Base-by-base conservation (phyloP, 306 rosid species). In the Castanea crenata region DNA sequence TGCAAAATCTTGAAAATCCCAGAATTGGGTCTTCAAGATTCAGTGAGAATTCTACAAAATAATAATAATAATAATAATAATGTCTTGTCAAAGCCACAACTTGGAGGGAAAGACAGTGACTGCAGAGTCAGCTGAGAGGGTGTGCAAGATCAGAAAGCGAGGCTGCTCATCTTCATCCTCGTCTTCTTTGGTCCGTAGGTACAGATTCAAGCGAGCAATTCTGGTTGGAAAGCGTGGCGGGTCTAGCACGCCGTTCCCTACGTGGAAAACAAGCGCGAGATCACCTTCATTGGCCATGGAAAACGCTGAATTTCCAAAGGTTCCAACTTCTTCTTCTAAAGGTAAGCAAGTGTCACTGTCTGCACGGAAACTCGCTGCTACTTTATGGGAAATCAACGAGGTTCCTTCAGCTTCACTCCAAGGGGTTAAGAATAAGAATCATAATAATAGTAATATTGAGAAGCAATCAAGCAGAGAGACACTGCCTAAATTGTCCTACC, bases 341-440 rank as follows among this genome's bases (percentile, higher is more conserved):
- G 82, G 86, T 25, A 92, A 82, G 74, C 88, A 86, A 5, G 67
- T 78, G 20, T 88, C 92, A 35, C 82, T 85, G 1, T 94, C 98
- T 0, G 97, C 96, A 0, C 80, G 97, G 49, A 94, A 92, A 81
- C 89, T 92, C 0, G 97, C 96, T 35, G 96, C 97, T 55, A 86
- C 96, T 6, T 76, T 91, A 19, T 93, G 98, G 98, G 98, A 88
- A 76, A 87, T 90, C 73, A 86, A 91, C 80, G 91, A 86, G 76
- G 73, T 77, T 25, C 79, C 86, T 68, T 77, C 86, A 4, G 78
- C 86, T 68, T 77, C 86, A 6, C 84, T 84, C 68, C 85, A 76
- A 75, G 77, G 76, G 9, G 52, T 74, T 56, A 61, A 83, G 71
- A 21, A 35, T 67, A 49, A 67, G 4, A 49, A 49, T 49, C 14